Percentiles rank a stretch among this genome's conserved stretches.
Evolutionary conservation across 805 yeast species (phyloP).

Genomic region (Hanseniaspora thailandica): DNA sequence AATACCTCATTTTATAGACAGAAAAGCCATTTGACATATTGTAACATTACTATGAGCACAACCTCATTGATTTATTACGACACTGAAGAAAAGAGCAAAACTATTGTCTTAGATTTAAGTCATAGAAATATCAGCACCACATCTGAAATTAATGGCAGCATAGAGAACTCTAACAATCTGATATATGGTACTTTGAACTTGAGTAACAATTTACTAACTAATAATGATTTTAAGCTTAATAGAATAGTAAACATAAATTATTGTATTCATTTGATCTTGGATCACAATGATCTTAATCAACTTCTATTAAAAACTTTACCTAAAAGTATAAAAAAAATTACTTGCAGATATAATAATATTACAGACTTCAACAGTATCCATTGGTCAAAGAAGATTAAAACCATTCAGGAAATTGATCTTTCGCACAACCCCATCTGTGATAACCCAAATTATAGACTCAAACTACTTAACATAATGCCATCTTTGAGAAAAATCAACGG

Average conservation of each 20-base stretch:
- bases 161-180: background rate
- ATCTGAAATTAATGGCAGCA: background rate
- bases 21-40: too few relatives aligned
- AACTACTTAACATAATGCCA: conserved; percentile 1
- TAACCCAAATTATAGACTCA: background rate
- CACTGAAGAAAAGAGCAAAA: background rate
- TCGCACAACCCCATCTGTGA: background rate
- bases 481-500: conserved; percentile 1
- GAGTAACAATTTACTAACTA: background rate
- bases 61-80: background rate
- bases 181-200: conserved; percentile 1
- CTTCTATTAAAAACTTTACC: background rate
- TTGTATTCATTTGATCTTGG: background rate
- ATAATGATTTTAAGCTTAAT: background rate
- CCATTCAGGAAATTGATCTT: conserved; percentile 4
- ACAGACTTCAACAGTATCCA: background rate
- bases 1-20: background rate
- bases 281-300: background rate
- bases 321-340: background rate
- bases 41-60: background rate
- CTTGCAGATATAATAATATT: background rate
- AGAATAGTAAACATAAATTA: background rate
- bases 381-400: background rate
- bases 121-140: background rate
- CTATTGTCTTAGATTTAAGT: background rate